Base-by-base conservation (phyloP, 2,329 filamentous ascomycete species). In the Penicillium sp. region DNA sequence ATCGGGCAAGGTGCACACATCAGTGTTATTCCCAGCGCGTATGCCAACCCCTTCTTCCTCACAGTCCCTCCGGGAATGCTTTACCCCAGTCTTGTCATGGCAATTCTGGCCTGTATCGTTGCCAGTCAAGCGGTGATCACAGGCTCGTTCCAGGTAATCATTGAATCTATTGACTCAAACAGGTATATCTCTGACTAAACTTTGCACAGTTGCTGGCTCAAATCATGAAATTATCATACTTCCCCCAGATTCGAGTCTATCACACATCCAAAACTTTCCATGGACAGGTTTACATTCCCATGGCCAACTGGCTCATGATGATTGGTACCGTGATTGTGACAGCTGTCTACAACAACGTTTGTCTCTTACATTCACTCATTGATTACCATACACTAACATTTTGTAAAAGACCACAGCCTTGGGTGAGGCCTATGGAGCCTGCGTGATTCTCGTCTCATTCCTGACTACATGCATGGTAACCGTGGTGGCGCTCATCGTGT, bases 81-180 rank as follows among this genome's bases (percentile, higher is more conserved):
- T 21, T 88, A 87, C 62, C 85, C 85, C 4, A 82, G 81, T 49
- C 73, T 92, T 26, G 78, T 91, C 3, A 72, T 90, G 44, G 86
- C 87, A 0, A 79, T 90, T 8, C 72, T 67, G 9, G 64, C 65
- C 5, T 63, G 57, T 24, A 83, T 91, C 60, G 87, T 92, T 10
- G 88, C 88, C 0, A 88, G 85, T 4, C 88, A 92, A 59, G 88
- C 88, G 9, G 86, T 91, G 73, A 90, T 91, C 46, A 91, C 88
- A 0, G 85, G 83, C 7, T 84, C 85, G 0, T 91, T 91, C 58
- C 87, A 89, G 70, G 76, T 82, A 67, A 53, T 48, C 31, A 7
- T 8, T 10, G 5, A 16, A 16, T 15, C 5, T n/a, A 16, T 6
- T n/a, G 8, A 9, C 33, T 4, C 8, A 42, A 5, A 5, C 4